Conservation (phyloP, 2,329 filamentous ascomycete genomes). For the Aspergillaceae sp. region DNA sequence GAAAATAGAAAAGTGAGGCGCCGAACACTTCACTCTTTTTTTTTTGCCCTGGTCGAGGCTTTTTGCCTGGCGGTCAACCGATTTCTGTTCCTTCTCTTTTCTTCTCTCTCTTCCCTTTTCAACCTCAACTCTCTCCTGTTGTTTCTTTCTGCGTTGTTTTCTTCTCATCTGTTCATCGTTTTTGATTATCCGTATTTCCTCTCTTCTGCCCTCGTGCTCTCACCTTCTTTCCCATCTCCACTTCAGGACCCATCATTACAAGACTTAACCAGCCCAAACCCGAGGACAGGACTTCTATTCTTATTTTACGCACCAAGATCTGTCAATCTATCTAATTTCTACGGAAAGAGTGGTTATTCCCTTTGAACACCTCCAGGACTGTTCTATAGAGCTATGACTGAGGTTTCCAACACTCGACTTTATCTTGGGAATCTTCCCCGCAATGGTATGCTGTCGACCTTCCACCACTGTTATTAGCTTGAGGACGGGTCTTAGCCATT, state of each 20-base stretch:
- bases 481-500: slow-evolving; percentile 1
- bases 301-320: not conserved
- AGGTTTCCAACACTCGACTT: slow-evolving; percentile 89
- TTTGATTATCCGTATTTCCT: not conserved
- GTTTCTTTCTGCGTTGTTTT: not conserved
- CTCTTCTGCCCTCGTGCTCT: slow-evolving; percentile 2
- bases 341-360: not conserved
- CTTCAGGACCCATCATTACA: no score
- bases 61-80: slow-evolving; percentile 10
- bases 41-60: not conserved
- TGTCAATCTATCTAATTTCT: not conserved
- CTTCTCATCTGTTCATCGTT: no score
- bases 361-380: not conserved
- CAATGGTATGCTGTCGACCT: slow-evolving; percentile 59
- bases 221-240: slow-evolving; percentile 2
- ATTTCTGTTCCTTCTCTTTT: slow-evolving; percentile 5
- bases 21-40: not conserved
- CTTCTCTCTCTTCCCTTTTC: not conserved
- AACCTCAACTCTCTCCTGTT: not conserved
- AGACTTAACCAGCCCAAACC: no score
- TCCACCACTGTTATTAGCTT: slow-evolving; percentile 8
- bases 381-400: slow-evolving; percentile 50
- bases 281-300: no score
- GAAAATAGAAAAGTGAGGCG: slow-evolving; percentile 16
- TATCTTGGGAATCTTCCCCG: slow-evolving; percentile 97